These are phyloP conservation scores for Cladosporium sp. DNA, from an alignment of 2,329 filamentous ascomycete species.

Conservation along the genomic window DNA sequence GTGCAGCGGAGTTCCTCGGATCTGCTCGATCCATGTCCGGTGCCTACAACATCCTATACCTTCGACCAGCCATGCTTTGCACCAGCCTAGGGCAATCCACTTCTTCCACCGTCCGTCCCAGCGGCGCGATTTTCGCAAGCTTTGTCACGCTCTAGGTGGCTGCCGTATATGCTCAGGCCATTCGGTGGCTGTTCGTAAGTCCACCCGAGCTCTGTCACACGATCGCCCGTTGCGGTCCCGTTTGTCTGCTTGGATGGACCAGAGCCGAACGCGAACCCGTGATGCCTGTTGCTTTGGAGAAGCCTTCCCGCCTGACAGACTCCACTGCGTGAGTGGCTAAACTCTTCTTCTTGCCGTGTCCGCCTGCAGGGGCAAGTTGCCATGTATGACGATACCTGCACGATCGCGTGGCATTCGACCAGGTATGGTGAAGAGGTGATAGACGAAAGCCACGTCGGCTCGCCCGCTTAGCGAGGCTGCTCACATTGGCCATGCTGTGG, in stretches of 20 bases:
- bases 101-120: not conserved
- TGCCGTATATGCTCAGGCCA: not conserved
- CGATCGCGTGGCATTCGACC: not conserved
- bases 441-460: slow-evolving; percentile 7
- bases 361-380: too few relatives aligned
- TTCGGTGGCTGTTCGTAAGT: not conserved
- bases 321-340: too few relatives aligned
- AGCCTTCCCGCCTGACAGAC: too few relatives aligned
- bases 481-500: slow-evolving; percentile 2
- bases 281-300: too few relatives aligned
- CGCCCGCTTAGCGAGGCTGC: slow-evolving; percentile 6
- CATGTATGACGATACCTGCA: not conserved
- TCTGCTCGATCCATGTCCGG: not conserved
- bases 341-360: too few relatives aligned
- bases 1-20: slow-evolving; percentile 8
- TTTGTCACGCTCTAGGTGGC: not conserved
- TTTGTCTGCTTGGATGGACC: too few relatives aligned
- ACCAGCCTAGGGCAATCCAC: not conserved
- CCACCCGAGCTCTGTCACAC: too few relatives aligned
- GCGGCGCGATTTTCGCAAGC: not conserved
- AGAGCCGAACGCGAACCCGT: too few relatives aligned
- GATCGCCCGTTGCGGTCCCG: too few relatives aligned
- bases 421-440: not conserved
- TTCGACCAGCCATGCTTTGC: not conserved
- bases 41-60: slow-evolving; percentile 3